phyloP scores from a whole-genome alignment of 345 rosid species.

The Garcia nutans region DNA sequence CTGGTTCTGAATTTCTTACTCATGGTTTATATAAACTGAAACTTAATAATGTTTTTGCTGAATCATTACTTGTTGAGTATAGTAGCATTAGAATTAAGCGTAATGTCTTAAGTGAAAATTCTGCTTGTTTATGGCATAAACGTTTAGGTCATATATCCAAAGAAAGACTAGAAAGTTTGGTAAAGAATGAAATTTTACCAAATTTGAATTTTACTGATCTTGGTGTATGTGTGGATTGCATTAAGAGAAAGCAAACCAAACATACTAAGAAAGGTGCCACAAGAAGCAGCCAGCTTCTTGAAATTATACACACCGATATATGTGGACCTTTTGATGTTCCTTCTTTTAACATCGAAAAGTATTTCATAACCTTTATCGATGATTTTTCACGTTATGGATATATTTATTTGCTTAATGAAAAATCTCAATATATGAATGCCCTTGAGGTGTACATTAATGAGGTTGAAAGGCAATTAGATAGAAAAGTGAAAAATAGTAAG shows the following conservation, averaged over 20 bases:
- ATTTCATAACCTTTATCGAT: background rate
- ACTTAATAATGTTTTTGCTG: background rate
- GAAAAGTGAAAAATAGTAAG: background rate
- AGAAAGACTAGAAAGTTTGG: background rate
- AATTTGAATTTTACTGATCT: background rate
- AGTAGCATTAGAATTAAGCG: background rate
- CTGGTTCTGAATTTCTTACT: background rate
- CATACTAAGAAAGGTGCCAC: no score
- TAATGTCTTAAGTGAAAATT: background rate
- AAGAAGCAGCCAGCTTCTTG: no score
- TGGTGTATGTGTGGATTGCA: background rate
- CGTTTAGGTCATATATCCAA: constrained; percentile 3
- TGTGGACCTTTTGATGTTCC: no score
- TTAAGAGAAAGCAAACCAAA: no score
- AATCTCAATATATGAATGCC: background rate
- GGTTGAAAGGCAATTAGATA: background rate
- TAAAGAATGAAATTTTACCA: background rate
- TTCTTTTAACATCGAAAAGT: background rate
- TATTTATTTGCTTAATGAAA: background rate
- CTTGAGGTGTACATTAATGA: background rate
- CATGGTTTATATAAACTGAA: background rate
- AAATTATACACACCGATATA: no score
- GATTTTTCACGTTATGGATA: background rate
- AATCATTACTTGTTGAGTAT: background rate
- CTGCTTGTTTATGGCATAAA: background rate